Conservation (phyloP, 139 green algal species). For the Micractinium sp. region DNA sequence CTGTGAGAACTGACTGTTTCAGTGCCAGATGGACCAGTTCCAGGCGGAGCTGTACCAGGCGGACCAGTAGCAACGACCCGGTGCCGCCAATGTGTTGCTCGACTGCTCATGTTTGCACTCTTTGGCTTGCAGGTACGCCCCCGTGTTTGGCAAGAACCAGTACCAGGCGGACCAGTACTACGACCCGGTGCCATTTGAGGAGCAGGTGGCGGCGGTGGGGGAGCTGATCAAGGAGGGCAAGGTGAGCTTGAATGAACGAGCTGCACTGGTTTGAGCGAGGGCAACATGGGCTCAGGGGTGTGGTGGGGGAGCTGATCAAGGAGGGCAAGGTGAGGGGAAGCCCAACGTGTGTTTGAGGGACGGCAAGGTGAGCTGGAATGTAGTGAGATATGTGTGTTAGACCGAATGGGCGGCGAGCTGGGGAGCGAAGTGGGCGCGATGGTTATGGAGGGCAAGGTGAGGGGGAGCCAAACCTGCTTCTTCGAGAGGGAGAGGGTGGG, state of each 20-base stretch:
- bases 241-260: slow-evolving; percentile 4
- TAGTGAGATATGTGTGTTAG: no score
- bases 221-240: slow-evolving; percentile 85
- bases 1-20: no score
- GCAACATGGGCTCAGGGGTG: no score
- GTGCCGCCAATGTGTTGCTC: background rate
- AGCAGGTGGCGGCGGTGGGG: slow-evolving; percentile 82
- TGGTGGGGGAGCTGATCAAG: no score
- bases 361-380: no score
- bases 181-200: slow-evolving; percentile 48
- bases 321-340: slow-evolving; percentile 71
- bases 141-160: slow-evolving; percentile 76
- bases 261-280: no score
- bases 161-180: slow-evolving; percentile 66
- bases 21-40: no score
- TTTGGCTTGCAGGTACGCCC: slow-evolving; percentile 35
- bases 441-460: background rate
- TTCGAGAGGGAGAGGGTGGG: no score
- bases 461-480: no score
- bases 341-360: no score
- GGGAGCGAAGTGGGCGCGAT: background rate
- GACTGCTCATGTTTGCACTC: background rate
- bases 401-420: no score
- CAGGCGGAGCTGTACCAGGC: no score
- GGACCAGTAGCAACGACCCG: slow-evolving; percentile 49